A percentile compares a stretch with the other conserved stretches of the same genome.
These are phyloP conservation scores for Rosa persica DNA, from an alignment of 306 rosid species.

Conservation along the genomic window DNA sequence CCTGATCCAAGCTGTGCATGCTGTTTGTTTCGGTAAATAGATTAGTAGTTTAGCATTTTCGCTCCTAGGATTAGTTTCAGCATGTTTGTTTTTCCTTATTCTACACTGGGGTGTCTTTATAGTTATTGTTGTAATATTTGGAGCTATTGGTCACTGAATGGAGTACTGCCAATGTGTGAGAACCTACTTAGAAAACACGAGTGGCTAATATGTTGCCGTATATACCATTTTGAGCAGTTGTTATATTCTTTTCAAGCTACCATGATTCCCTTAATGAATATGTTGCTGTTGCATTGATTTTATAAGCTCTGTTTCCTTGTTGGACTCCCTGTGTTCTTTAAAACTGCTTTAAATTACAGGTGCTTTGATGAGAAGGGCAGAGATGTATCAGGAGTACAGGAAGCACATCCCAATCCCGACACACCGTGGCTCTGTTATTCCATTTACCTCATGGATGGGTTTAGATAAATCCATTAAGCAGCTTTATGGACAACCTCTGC, in stretches of 20 bases:
- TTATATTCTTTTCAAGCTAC: neutral
- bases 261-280: no score
- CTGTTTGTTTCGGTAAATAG: slow-evolving; percentile 3
- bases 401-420: slow-evolving; percentile 75
- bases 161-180: neutral
- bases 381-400: slow-evolving; percentile 93
- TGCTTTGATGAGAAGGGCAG: slow-evolving; percentile 62
- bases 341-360: slow-evolving; percentile 36
- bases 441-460: slow-evolving; percentile 82
- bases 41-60: neutral
- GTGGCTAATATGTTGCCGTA: neutral
- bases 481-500: slow-evolving; percentile 83
- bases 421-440: slow-evolving; percentile 73
- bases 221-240: neutral
- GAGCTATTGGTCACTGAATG: neutral
- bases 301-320: neutral
- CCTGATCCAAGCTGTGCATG: neutral
- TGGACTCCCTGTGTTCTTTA: slow-evolving; percentile 9
- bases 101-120: neutral
- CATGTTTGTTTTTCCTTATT: neutral
- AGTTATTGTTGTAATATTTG: neutral
- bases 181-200: neutral
- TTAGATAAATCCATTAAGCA: slow-evolving; percentile 79
- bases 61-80: neutral
- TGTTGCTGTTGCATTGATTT: no score